Evolutionary conservation across 169 alveolate genomes (phyloP), one percentile per base, ranked within the genome.

Genomic region (Cryptosporidium sp.): DNA sequence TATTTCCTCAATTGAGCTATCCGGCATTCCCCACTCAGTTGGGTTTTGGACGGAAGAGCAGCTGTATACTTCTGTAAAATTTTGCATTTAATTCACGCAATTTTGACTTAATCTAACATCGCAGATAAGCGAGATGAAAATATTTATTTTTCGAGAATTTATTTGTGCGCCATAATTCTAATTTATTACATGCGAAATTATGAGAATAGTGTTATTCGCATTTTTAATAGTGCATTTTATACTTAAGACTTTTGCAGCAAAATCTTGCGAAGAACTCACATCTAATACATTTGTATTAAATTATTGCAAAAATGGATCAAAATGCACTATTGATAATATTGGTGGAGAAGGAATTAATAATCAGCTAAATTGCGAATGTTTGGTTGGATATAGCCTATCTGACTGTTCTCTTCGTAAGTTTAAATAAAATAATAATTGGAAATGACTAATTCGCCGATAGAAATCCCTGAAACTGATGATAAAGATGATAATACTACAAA

Each of bases 401-500:
- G 89, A 80, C 21, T 80, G 89, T 62, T 80, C 89, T 18, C 75
- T 80, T 16, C 80, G 89, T 80, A 80, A 80, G 89, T 60, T 35
- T 1, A 18, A 65, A 65, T 37, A 26, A 62, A 33, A 18, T 9
- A 5, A 12, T 58, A 9, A 33, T 5, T 56, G 16, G n/a, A 39
- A 6, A 12, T 62, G 18, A 8, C 12, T 42, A 10, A 62, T 58
- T 33, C 7, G 9, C 23, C 12, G 7, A 18, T 39, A 80, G 89
- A 80, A 37, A 26, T 62, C 6, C 89, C 89, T 65, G 89, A 65
- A 80, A 39, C 89, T n/a, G 75, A 62, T 14, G 45, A 42, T 26
- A 33, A 29, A 23, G 89, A 80, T 16, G 75, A 42, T 3, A 80
- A 80, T n/a, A 37, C 52, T 4, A 80, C 89, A 18, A 80, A 45